Conservation (phyloP, 139 green algal genomes). For the Gonium pectorale region DNA sequence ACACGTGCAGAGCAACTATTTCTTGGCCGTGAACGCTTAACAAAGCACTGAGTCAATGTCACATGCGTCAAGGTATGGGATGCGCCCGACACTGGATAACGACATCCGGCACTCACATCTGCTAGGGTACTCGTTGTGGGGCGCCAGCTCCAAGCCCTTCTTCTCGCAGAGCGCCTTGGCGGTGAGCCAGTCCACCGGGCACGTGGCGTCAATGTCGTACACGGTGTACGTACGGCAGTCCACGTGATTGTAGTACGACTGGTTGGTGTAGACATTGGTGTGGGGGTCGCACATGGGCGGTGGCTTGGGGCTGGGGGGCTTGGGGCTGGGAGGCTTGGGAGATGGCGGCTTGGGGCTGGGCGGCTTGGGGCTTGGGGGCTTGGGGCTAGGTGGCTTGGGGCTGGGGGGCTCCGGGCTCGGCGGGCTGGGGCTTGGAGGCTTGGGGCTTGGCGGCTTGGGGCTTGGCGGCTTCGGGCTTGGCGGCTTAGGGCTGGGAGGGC, state of each 20-base stretch:
- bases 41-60: too few species aligned
- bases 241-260: not conserved
- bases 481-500: not conserved
- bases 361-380: not conserved
- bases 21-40: too few species aligned
- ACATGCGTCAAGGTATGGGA: too few species aligned
- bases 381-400: not conserved
- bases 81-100: too few species aligned
- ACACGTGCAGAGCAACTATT: too few species aligned
- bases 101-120: too few species aligned
- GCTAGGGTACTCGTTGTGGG: not conserved
- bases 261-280: not conserved
- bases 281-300: not conserved
- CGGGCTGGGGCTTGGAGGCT: not conserved
- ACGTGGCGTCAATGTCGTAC: slow-evolving; percentile 24
- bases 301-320: not conserved
- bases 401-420: not conserved
- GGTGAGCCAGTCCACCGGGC: not conserved
- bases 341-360: not conserved
- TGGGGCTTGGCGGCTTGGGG: not conserved
- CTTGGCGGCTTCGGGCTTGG: not conserved
- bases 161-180: not conserved
- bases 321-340: not conserved
- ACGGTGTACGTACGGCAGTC: slow-evolving; percentile 20
- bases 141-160: not conserved